A percentile compares a stretch with the other conserved stretches of the same genome.
Evolutionary conservation across 495 filamentous ascomycete species (phyloP).

Genomic region (Trichocladium uniseriatum): DNA sequence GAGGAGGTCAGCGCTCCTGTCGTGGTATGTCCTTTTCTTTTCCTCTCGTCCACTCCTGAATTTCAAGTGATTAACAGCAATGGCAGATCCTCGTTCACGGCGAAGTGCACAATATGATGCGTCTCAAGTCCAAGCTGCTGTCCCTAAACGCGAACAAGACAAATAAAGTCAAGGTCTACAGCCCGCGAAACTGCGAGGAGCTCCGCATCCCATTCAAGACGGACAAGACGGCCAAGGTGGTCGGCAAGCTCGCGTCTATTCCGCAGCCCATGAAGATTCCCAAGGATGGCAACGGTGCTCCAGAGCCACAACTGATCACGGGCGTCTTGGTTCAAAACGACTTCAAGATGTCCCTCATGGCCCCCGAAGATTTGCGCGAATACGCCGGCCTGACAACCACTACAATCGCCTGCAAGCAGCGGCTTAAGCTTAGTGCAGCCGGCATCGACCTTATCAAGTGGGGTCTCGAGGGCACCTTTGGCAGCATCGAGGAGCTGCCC

Average conservation of each 20-base stretch:
- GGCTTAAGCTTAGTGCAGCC: constrained; percentile 73
- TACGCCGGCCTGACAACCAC: constrained; percentile 93
- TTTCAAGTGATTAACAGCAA: constrained; percentile 3
- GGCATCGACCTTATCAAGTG: constrained; percentile 86
- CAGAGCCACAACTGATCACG: constrained; percentile 51
- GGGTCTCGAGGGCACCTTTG: constrained; percentile 91
- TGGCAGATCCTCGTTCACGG: constrained; percentile 85
- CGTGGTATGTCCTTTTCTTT: constrained; percentile 53
- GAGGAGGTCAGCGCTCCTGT: constrained; percentile 85
- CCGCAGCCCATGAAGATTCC: constrained; percentile 46
- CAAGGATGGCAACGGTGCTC: constrained; percentile 5
- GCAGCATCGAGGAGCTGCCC: constrained; percentile 62
- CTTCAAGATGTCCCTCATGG: constrained; percentile 93
- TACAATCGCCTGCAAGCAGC: constrained; percentile 82
- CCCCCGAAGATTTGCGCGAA: constrained; percentile 86
- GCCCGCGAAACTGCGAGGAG: constrained; percentile 88
- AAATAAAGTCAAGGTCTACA: constrained; percentile 79
- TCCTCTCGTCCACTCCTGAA: not conserved
- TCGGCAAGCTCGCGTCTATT: constrained; percentile 81
- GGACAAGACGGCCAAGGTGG: constrained; percentile 95
- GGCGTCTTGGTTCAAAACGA: constrained; percentile 95
- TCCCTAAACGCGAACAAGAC: constrained; percentile 74
- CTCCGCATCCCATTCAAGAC: constrained; percentile 89
- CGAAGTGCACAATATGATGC: constrained; percentile 96
- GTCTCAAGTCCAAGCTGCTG: constrained; percentile 87